These are phyloP conservation scores for Ascochyta viciae-villosae DNA, from an alignment of 2,329 filamentous ascomycete genomes.

Conservation along the genomic window DNA sequence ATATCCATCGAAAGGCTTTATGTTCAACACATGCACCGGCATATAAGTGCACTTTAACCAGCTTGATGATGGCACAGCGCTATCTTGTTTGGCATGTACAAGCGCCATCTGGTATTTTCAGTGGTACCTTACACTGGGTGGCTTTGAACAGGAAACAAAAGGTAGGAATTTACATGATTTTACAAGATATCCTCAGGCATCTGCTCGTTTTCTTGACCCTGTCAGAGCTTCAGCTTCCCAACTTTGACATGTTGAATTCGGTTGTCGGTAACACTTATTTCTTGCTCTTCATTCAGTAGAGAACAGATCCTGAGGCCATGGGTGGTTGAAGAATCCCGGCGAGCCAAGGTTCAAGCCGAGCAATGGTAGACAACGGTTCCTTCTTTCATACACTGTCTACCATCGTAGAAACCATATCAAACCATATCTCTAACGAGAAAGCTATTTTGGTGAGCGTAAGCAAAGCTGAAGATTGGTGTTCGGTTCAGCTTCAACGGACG, in stretches of 20 bases:
- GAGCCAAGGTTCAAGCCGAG: not conserved
- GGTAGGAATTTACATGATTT: not conserved
- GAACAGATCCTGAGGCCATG: not conserved
- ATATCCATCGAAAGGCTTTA: not conserved
- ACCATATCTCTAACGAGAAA: not conserved
- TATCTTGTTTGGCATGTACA: not conserved
- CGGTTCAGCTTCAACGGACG: conserved; percentile 4
- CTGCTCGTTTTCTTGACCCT: not conserved
- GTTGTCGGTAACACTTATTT: not conserved
- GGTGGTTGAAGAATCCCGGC: not conserved
- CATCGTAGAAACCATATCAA: not conserved
- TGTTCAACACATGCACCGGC: not conserved
- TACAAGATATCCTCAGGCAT: not conserved
- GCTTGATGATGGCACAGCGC: not conserved
- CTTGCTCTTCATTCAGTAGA: not conserved
- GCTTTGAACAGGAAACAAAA: not conserved
- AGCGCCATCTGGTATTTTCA: not conserved
- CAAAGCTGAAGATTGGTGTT: not conserved
- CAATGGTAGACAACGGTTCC: not conserved
- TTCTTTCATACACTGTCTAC: not conserved
- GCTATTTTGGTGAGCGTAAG: not conserved
- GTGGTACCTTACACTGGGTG: not conserved
- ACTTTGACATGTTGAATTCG: not conserved
- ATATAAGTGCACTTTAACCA: not conserved
- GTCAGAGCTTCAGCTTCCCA: not conserved